These are phyloP conservation scores for Cenococcum geophilum DNA, from an alignment of 495 filamentous ascomycete species.

Conservation along the genomic window DNA sequence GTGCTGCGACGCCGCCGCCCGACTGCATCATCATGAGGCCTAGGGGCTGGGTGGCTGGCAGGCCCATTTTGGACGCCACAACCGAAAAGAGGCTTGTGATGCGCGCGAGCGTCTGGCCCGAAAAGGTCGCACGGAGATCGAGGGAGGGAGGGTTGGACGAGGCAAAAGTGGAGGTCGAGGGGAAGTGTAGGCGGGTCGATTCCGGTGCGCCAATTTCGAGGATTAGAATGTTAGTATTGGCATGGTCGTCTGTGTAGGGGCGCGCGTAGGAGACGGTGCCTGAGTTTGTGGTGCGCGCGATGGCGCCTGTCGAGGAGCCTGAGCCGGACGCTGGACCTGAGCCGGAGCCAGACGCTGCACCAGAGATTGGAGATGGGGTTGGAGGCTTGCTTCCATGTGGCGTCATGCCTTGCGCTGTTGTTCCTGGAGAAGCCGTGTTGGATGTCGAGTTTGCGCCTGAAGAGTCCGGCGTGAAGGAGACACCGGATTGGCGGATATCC, in stretches of 20 bases:
- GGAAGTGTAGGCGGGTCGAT: constrained; percentile 56
- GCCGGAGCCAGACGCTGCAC: not conserved
- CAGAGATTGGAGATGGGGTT: constrained; percentile 10
- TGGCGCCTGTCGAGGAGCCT: not conserved
- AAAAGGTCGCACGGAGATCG: constrained; percentile 60
- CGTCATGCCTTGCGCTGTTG: constrained; percentile 6
- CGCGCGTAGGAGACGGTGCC: constrained; percentile 74
- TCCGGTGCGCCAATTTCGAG: constrained; percentile 67
- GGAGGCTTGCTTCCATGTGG: constrained; percentile 18
- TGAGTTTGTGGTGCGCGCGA: too few species aligned
- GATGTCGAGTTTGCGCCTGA: constrained; percentile 5
- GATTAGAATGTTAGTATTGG: constrained; percentile 58
- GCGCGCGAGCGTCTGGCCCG: constrained; percentile 58
- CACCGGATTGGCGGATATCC: constrained; percentile 78
- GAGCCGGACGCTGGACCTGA: not conserved
- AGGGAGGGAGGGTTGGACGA: constrained; percentile 1
- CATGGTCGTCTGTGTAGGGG: constrained; percentile 69
- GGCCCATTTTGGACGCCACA: constrained; percentile 71
- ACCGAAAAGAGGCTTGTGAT: constrained; percentile 71
- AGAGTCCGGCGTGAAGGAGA: constrained; percentile 54
- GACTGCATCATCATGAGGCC: constrained; percentile 59
- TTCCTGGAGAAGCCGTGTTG: constrained; percentile 1
- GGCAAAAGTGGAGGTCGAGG: constrained; percentile 7
- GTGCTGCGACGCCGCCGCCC: constrained; percentile 46
- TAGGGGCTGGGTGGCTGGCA: constrained; percentile 59